These are phyloP conservation scores for Botryosphaeria dothidea DNA, from an alignment of 2,329 filamentous ascomycete species.

Conservation along the genomic window DNA sequence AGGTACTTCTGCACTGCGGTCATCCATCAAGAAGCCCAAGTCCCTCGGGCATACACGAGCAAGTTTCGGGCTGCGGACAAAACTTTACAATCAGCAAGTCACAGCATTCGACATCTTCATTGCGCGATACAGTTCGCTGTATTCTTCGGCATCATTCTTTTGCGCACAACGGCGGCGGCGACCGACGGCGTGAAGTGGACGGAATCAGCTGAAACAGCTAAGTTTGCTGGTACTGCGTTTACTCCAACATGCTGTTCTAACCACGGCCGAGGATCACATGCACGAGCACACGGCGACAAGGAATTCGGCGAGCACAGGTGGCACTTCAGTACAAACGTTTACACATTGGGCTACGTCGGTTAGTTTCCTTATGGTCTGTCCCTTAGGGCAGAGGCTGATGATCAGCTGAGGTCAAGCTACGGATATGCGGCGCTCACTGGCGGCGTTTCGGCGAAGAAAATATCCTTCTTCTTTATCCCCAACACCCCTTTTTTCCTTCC, in stretches of 20 bases:
- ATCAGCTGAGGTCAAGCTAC: constrained; percentile 8
- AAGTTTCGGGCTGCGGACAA: neutral
- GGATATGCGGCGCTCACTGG: neutral
- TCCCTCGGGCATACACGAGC: neutral
- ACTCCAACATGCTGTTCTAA: constrained; percentile 17
- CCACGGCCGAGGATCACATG: constrained; percentile 9
- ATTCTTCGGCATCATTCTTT: neutral
- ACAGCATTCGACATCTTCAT: neutral
- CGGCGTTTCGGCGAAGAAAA: constrained; percentile 13
- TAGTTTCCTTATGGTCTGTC: constrained; percentile 6
- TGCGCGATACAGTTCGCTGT: neutral
- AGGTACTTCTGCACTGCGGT: constrained; percentile 9
- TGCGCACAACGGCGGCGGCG: neutral
- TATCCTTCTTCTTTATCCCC: neutral
- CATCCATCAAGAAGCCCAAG: neutral
- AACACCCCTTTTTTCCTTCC: neutral
- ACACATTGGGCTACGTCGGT: constrained; percentile 12
- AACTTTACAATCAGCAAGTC: neutral
- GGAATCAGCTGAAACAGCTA: constrained; percentile 19
- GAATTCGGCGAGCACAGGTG: neutral
- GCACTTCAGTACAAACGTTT: neutral
- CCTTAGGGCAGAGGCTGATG: constrained; percentile 14
- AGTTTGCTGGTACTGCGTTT: constrained; percentile 19
- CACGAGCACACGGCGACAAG: constrained; percentile 10
- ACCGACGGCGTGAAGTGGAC: neutral